Conservation (phyloP, 805 yeast genomes). For the Wickerhamomyces xylosicus region DNA sequence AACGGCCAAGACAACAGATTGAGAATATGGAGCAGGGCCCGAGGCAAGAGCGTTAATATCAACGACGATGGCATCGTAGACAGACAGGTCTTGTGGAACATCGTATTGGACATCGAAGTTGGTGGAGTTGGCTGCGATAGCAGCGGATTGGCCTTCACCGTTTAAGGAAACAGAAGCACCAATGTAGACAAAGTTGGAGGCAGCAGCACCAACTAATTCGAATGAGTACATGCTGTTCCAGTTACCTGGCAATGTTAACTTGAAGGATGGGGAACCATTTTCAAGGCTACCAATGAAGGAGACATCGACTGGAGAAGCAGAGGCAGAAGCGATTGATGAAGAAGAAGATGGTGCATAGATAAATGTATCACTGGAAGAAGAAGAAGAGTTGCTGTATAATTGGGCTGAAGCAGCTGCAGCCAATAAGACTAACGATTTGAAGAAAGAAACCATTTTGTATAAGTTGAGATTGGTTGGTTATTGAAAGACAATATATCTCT, state of each 20-base stretch:
- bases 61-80: slow-evolving; percentile 3
- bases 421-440: slow-evolving; percentile 5
- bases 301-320: slow-evolving; percentile 11
- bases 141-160: slow-evolving; percentile 6
- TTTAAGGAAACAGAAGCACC: slow-evolving; percentile 9
- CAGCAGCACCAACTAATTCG: slow-evolving; percentile 14
- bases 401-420: slow-evolving; percentile 9
- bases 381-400: slow-evolving; percentile 7
- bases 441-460: slow-evolving; percentile 10
- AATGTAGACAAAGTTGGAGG: slow-evolving; percentile 13
- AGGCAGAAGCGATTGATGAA: slow-evolving; percentile 4
- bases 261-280: slow-evolving; percentile 19
- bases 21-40: slow-evolving; percentile 14
- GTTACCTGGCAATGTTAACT: slow-evolving; percentile 15
- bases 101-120: slow-evolving; percentile 8
- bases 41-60: slow-evolving; percentile 10
- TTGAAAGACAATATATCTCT: background rate
- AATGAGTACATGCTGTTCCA: slow-evolving; percentile 14
- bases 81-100: slow-evolving; percentile 3
- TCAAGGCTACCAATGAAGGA: slow-evolving; percentile 17
- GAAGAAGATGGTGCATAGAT: slow-evolving; percentile 11
- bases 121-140: slow-evolving; percentile 8
- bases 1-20: slow-evolving; percentile 8
- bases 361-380: slow-evolving; percentile 11
- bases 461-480: background rate